Base-by-base conservation (phyloP, 352 stramenopile genomes). In the Aphanomyces stellatus region DNA sequence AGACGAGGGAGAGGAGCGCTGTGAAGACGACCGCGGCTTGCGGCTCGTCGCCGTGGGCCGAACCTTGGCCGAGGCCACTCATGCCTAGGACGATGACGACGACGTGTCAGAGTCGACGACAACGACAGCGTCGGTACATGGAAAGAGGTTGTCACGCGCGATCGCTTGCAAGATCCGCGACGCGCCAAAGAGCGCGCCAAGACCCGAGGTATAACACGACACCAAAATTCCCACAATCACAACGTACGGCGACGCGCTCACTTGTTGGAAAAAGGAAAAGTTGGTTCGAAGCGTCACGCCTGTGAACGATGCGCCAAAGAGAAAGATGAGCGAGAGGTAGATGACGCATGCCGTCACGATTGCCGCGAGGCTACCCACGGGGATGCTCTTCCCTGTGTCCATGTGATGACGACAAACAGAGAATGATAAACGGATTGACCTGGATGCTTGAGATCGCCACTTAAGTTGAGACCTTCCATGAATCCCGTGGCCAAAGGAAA, bases 381-480 rank as follows among this genome's bases (percentile, higher is more conserved):
- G 81, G 24, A 90, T 82, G 51, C 79, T 88, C 53, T 76, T 79
- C 4, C 76, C 77, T 85, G 33, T 37, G n/a, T n/a, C n/a, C 46
- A 34, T 28, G 69, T 56, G 1, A 55, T 51, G 43, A 69, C 65
- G 30, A 40, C 34, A 59, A 15, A 27, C 13, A 72, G 55, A 66
- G 57, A 5, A 69, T 56, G 55, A 57, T 62, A 51, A 41, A 69
- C 11, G 56, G 5, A 31, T 2, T 25, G 53, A 81, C 81, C 81
- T 42, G 85, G 81, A 66, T 90, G 76, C 53, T 88, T 81, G 17
- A 93, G 65, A 62, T 93, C 85, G 31, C 85, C 85, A 0, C 76
- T 88, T n/a, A 93, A 68, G 57, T 93, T 93, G 2, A 88, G 71
- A 13, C 85, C 85, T 69, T 90, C 85, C 82, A 91, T 91, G 60